Conservation (phyloP, 371 early-diverging fungal genomes). For the Sporodiniella umbellata region DNA sequence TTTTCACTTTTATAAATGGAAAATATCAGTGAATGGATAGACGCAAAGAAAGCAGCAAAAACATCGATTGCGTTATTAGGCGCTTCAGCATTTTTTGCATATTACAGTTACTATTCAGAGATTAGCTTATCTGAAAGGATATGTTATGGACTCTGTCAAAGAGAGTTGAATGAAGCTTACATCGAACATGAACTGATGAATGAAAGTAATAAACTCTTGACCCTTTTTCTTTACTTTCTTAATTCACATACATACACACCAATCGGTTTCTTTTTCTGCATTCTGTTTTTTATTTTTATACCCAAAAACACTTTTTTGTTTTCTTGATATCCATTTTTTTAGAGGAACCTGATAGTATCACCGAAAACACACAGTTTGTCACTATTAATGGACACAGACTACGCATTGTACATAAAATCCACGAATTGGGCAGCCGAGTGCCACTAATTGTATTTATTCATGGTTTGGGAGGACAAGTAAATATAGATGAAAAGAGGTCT, state of each 20-base stretch:
- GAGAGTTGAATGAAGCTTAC: constrained; percentile 29
- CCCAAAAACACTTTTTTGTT: no score
- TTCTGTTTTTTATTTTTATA: no score
- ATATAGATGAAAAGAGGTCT: constrained; percentile 4
- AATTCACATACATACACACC: neutral
- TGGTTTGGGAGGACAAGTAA: constrained; percentile 72
- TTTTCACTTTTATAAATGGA: neutral
- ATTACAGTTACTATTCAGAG: constrained; percentile 7
- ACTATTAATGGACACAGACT: constrained; percentile 53
- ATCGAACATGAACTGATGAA: constrained; percentile 29
- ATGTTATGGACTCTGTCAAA: constrained; percentile 33
- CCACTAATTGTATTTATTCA: constrained; percentile 71
- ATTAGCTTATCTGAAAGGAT: constrained; percentile 26
- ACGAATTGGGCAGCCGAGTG: constrained; percentile 62
- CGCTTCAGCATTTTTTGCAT: constrained; percentile 1
- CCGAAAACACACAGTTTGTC: constrained; percentile 52
- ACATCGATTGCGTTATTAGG: constrained; percentile 10
- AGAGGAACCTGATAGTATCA: constrained; percentile 43
- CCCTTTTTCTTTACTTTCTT: no score
- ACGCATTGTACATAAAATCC: constrained; percentile 66
- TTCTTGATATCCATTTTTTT: no score
- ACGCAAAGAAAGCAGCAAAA: neutral
- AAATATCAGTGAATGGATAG: neutral
- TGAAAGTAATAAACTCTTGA: no score
- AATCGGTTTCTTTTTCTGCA: no score